phyloP scores from a whole-genome alignment of 345 rosid species.

The Atalantia buxifolia region DNA sequence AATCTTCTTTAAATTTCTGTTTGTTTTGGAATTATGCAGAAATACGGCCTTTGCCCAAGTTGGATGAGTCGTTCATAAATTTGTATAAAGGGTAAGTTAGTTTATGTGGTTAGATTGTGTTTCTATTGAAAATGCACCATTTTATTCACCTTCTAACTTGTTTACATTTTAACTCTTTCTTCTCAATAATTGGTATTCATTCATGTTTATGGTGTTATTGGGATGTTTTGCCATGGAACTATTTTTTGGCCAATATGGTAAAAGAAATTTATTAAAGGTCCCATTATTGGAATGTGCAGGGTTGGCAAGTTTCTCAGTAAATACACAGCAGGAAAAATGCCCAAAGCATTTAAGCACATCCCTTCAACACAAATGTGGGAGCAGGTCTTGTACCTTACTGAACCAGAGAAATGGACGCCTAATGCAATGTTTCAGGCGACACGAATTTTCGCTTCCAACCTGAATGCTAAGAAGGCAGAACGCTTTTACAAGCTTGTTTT shows the following conservation, averaged over 20 bases:
- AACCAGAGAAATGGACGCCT: slow-evolving; percentile 98
- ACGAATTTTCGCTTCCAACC: slow-evolving; percentile 76
- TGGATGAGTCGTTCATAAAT: slow-evolving; percentile 62
- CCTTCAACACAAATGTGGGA: slow-evolving; percentile 79
- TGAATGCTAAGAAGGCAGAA: slow-evolving; percentile 63
- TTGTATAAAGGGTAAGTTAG: slow-evolving; percentile 66
- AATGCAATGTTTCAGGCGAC: slow-evolving; percentile 91
- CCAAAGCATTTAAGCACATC: slow-evolving; percentile 77
- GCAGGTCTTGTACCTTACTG: slow-evolving; percentile 78
- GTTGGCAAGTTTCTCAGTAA: slow-evolving; percentile 72
- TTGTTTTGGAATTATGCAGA: slow-evolving; percentile 41
- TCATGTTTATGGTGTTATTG: not conserved
- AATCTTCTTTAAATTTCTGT: not conserved
- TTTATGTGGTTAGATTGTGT: not conserved
- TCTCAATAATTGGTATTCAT: not conserved
- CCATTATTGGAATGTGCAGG: slow-evolving; percentile 34
- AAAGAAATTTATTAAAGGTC: not conserved
- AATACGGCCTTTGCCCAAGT: slow-evolving; percentile 55
- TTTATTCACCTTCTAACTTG: not conserved
- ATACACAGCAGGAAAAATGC: slow-evolving; percentile 85
- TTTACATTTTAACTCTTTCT: not conserved
- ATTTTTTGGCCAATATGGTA: not conserved
- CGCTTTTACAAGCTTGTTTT: slow-evolving; percentile 72
- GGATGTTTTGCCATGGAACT: not conserved
- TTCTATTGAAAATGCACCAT: not conserved